Conservation (phyloP, 257 asterid genomes). For the Solanum pennellii region DNA sequence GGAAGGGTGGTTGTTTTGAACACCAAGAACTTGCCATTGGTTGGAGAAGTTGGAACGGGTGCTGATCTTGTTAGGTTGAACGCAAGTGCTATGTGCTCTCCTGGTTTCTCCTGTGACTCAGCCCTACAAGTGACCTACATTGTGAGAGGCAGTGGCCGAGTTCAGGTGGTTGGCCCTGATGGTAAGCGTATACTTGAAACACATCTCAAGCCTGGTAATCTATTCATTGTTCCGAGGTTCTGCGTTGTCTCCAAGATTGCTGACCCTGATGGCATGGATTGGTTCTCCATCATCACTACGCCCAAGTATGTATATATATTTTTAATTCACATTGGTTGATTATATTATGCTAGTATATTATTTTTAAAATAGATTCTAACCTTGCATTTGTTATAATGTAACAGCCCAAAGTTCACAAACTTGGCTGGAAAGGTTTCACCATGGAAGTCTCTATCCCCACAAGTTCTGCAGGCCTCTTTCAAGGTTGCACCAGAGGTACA, state of each 20-base stretch:
- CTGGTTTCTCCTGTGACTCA: constrained; percentile 85
- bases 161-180: constrained; percentile 65
- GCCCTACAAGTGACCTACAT: constrained; percentile 85
- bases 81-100: constrained; percentile 85
- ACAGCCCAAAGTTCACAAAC: constrained; percentile 54
- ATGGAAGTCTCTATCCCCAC: constrained; percentile 60
- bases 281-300: constrained; percentile 90
- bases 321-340: no score
- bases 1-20: constrained; percentile 75
- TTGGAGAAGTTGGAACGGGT: constrained; percentile 70
- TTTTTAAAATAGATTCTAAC: background rate
- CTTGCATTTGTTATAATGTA: background rate
- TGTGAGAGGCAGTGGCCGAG: constrained; percentile 80
- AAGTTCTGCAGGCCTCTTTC: constrained; percentile 54
- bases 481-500: constrained; percentile 46
- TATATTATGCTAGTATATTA: no score
- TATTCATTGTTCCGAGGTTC: constrained; percentile 70
- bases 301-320: constrained; percentile 42
- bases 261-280: constrained; percentile 68
- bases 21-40: constrained; percentile 81
- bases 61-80: constrained; percentile 72
- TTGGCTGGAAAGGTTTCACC: constrained; percentile 51
- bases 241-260: constrained; percentile 83
- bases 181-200: constrained; percentile 66
- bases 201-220: constrained; percentile 44